Percentiles rank a stretch among this genome's conserved stretches.
Conservation (phyloP, 2,329 filamentous ascomycete genomes). For the Cladophialophora exuberans region DNA sequence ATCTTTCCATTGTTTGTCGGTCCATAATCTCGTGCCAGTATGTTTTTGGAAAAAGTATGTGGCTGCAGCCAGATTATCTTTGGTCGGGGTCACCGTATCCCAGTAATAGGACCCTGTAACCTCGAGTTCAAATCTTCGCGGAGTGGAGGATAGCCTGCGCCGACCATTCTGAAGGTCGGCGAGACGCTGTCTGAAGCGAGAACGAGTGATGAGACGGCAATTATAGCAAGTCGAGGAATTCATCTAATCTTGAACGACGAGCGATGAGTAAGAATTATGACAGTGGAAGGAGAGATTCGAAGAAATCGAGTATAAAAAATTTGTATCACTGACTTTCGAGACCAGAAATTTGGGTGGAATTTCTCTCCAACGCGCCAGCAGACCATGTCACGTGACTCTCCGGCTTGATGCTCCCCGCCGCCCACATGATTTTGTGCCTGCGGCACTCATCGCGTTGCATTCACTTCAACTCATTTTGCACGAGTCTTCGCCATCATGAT, state of each 20-base stretch:
- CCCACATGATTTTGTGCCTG: not conserved
- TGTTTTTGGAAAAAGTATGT: conserved; percentile 50
- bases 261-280: not conserved
- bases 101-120: conserved; percentile 42
- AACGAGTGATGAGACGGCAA: conserved; percentile 21
- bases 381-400: no score
- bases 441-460: not conserved
- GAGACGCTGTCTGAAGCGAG: conserved; percentile 22
- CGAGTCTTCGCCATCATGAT: conserved; percentile 67
- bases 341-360: no score
- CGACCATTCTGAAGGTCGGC: conserved; percentile 24
- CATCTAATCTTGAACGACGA: conserved; percentile 9
- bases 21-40: conserved; percentile 62
- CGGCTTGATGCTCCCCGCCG: no score
- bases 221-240: conserved; percentile 17
- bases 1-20: conserved; percentile 60
- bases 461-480: not conserved
- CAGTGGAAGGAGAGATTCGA: not conserved
- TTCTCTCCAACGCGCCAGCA: no score
- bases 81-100: conserved; percentile 52
- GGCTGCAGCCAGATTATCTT: conserved; percentile 46
- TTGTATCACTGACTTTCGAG: no score
- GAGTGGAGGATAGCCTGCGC: conserved; percentile 15
- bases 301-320: no score
- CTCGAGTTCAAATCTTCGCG: not conserved